Evolutionary conservation across 129 eudicot species (phyloP), one percentile per base, ranked within the genome.

Genomic region (Saussurea involucrata): DNA sequence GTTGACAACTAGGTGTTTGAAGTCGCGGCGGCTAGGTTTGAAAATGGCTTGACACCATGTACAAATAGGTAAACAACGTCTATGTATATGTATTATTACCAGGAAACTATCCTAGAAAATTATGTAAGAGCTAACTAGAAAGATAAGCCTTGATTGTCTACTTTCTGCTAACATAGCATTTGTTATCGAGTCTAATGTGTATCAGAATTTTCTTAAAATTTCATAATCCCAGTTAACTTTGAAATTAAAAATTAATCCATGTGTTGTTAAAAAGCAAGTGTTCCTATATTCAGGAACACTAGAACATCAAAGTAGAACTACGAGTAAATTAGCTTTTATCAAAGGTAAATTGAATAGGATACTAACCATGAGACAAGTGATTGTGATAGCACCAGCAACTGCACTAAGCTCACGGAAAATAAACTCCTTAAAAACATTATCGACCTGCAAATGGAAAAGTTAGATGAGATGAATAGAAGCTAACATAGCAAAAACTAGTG

Each of bases 321-420:
- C 60, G 17, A 17, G 18, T 60, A 60, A 28, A 21, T 3, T n/a
- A 31, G 71, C 34, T 36, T 58, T 24, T 21, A 25, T n/a, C 15
- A 42, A 27, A 37, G 15, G 27, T 24, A 53, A 49, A 28, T 9
- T 49, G 58, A 72, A 28, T 22, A 63, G 24, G 17, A 66, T 18
- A 84, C 88, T 63, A 6, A 95, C 97, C 97, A 95, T 95, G 76
- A 95, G 98, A 89, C 96, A 95, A 29, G 98, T 88, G 69, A 91
- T 95, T 76, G 97, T 95, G 60, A 91, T 78, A 63, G 98, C 96
- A 73, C 98, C 98, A 65, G 97, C 89, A 85, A 91, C 89, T 57
- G 97, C 98, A 77, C 88, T 83, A 71, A 95, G 89, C 80, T 95
- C 98, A 58, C 90, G 97, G 70, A 87, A 87, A 71, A 95, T 24